phyloP scores from a whole-genome alignment of 2,329 filamentous ascomycete species.

The Fusarium subtropicale region DNA sequence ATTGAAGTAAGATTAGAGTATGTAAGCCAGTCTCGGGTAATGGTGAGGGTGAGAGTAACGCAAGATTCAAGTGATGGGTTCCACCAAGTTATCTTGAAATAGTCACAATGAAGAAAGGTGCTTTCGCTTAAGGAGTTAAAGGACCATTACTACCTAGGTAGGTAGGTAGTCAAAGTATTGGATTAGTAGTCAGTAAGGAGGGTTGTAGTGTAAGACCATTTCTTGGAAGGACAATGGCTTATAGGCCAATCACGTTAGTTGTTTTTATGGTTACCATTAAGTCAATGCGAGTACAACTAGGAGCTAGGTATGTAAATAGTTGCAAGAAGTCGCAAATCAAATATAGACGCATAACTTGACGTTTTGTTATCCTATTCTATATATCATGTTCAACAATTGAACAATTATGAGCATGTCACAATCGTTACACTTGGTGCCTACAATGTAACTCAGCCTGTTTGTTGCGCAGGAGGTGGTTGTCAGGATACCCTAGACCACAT shows the following conservation, averaged over 20 bases:
- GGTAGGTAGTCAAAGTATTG: no score
- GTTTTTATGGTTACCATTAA: not conserved
- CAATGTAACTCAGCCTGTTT: not conserved
- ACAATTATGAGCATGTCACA: not conserved
- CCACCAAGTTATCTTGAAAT: not conserved
- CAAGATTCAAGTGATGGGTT: not conserved
- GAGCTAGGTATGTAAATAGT: not conserved
- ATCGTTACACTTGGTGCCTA: not conserved
- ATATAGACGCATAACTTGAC: not conserved
- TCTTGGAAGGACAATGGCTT: not conserved
- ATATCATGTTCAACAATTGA: not conserved
- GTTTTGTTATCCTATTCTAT: not conserved
- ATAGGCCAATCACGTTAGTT: constrained; percentile 18
- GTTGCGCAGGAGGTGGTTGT: not conserved
- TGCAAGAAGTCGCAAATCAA: not conserved
- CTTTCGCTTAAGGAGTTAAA: not conserved
- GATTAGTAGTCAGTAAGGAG: not conserved
- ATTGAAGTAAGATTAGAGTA: constrained; percentile 10
- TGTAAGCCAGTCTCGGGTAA: not conserved
- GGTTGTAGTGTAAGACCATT: not conserved
- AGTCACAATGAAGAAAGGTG: not conserved
- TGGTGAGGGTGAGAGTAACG: not conserved
- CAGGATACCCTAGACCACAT: not conserved
- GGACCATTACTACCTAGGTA: not conserved
- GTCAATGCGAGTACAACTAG: not conserved